phyloP scores from a whole-genome alignment of 2,329 filamentous ascomycete genomes.

The Amesomyces nigricolor region DNA sequence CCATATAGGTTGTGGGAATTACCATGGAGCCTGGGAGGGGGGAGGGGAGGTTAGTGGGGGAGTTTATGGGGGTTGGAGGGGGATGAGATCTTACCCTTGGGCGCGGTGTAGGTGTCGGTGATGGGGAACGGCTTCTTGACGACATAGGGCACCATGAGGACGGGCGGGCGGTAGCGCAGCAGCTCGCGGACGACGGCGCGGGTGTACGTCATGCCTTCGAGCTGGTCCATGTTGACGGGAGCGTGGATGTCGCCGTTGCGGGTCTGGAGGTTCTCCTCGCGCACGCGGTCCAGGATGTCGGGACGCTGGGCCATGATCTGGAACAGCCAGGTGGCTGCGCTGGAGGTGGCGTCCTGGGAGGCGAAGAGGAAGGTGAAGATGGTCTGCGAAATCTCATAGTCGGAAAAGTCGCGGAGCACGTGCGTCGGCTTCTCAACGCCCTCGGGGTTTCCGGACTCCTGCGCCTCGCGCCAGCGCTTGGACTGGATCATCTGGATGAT shows the following conservation, averaged over 20 bases:
- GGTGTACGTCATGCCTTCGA: conserved; percentile 86
- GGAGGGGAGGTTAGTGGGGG: background rate
- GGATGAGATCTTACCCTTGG: conserved; percentile 56
- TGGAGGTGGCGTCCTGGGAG: conserved; percentile 93
- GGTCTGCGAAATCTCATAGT: conserved; percentile 88
- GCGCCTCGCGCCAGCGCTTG: conserved; percentile 70
- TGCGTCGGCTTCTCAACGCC: conserved; percentile 73
- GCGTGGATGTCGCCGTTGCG: conserved; percentile 70
- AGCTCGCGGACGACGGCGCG: conserved; percentile 87
- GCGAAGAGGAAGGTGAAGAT: conserved; percentile 96
- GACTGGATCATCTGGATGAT: conserved; percentile 82
- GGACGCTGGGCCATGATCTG: conserved; percentile 90
- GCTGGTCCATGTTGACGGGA: conserved; percentile 71
- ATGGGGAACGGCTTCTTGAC: conserved; percentile 95
- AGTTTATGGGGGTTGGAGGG: background rate
- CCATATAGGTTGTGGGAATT: conserved; percentile 83
- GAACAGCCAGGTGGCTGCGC: conserved; percentile 90
- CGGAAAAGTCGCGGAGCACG: conserved; percentile 77
- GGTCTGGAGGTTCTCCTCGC: conserved; percentile 78
- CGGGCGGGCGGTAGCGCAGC: conserved; percentile 88
- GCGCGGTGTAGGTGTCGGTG: conserved; percentile 79
- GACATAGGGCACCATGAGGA: conserved; percentile 93
- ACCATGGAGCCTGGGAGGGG: conserved; percentile 69
- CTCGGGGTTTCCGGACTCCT: conserved; percentile 67
- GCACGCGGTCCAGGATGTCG: conserved; percentile 83